Base-by-base conservation (phyloP, 371 early-diverging fungal species). In the Rhizopus sp. region DNA sequence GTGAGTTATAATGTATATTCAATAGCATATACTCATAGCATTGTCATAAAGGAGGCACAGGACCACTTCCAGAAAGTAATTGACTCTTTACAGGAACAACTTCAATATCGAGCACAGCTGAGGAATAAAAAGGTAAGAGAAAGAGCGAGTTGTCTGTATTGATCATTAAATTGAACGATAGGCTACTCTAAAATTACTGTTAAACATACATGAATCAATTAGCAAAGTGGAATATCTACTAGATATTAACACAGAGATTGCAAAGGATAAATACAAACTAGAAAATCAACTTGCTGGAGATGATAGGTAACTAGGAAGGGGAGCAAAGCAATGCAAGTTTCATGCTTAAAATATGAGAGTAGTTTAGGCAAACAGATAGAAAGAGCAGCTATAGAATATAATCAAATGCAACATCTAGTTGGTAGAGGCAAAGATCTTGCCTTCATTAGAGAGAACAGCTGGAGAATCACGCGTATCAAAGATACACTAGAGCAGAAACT, bases 301-400 rank as follows among this genome's bases (percentile, higher is more conserved):
- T 15, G n/a, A 50, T 29, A 16, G 48, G 49, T 15, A 35, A 39
- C 29, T 38, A 42, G 48, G 16, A 42, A n/a, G 10, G 38, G 7
- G 5, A 2, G 5, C 38, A 37, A 37, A 37, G 13, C 7, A 37
- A 12, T 42, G 1, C 42, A 10, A 10, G 42, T n/a, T 42, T 42
- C 6, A 7, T 6, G 42, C 15, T 15, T 5, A 42, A 16, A 42
- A 10, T 10, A 15, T 13, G 6, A 16, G 13, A 8, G 46, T 41
- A 72, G 74, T 35, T 50, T 68, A 0, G 74, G 74, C 6, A 91
- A 91, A 55, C 85, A 88, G 35, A 79, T 93, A 17, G 93, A 93
- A 59, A 84, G 92, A 29, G 91, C 91, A n/a, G 93, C 93, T 8
- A 88, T 89, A 42, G 93, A 93, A 72, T 93, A 82, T 63, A 91